Percentiles rank a stretch among this genome's conserved stretches.
These are phyloP conservation scores for Vanrija pseudolonga DNA, from an alignment of 1,284 basidiomycete genomes.

Conservation along the genomic window DNA sequence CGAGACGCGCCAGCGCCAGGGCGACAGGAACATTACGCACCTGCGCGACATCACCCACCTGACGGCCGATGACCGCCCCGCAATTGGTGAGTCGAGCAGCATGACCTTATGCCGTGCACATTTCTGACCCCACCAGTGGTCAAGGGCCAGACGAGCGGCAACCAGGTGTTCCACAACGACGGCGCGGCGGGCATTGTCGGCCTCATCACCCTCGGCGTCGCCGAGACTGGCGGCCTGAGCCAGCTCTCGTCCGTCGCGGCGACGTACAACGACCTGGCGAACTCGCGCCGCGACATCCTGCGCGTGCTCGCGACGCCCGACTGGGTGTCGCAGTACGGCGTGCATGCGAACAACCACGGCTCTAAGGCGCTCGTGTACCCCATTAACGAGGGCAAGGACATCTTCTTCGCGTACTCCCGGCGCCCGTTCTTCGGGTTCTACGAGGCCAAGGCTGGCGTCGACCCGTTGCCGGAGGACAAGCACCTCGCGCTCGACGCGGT, in stretches of 20 bases:
- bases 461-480: constrained; percentile 19
- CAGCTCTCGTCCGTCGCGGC: constrained; percentile 24
- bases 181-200: constrained; percentile 5
- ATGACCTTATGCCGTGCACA: no score
- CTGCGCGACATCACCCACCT: constrained; percentile 28
- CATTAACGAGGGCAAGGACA: constrained; percentile 3
- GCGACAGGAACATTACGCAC: constrained; percentile 20
- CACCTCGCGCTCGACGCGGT: constrained; percentile 30
- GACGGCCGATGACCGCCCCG: constrained; percentile 23
- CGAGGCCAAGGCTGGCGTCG: constrained; percentile 21
- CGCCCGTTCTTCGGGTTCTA: constrained; percentile 31
- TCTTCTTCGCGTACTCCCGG: constrained; percentile 25
- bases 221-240: constrained; percentile 24
- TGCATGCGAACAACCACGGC: no score
- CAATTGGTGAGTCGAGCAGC: constrained; percentile 11
- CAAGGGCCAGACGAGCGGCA: constrained; percentile 27
- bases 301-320: constrained; percentile 21
- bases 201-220: constrained; percentile 25
- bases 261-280: constrained; percentile 26
- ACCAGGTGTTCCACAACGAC: constrained; percentile 32
- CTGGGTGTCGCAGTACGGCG: constrained; percentile 8
- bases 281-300: constrained; percentile 21
- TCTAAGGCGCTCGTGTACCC: constrained; percentile 12
- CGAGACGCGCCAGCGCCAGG: constrained; percentile 13
- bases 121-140: not conserved